These are phyloP conservation scores for Thelonectria rubi DNA, from an alignment of 2,329 filamentous ascomycete species.

Conservation along the genomic window DNA sequence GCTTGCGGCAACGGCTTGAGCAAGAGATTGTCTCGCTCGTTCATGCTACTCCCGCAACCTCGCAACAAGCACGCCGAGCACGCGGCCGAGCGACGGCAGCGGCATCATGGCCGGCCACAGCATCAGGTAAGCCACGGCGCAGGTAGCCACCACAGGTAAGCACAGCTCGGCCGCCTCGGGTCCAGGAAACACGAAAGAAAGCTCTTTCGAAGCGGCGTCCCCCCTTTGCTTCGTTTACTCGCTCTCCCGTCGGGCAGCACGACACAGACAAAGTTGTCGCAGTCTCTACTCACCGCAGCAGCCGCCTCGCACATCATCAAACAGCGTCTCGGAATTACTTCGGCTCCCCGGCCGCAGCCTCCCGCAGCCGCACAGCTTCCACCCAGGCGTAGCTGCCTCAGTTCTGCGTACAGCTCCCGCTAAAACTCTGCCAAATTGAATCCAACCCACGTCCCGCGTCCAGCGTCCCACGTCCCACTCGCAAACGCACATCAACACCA, in stretches of 20 bases:
- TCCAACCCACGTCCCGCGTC: constrained; percentile 40
- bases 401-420: constrained; percentile 38
- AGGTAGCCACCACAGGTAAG: too few relatives aligned
- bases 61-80: constrained; percentile 20
- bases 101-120: background rate
- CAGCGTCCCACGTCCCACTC: constrained; percentile 17
- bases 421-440: constrained; percentile 43
- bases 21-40: background rate
- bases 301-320: constrained; percentile 35
- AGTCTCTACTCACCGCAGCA: constrained; percentile 23
- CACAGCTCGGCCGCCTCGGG: constrained; percentile 26
- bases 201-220: constrained; percentile 21
- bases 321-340: constrained; percentile 40
- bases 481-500: constrained; percentile 33
- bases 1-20: constrained; percentile 20
- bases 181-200: constrained; percentile 35
- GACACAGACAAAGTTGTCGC: constrained; percentile 23
- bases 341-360: constrained; percentile 28
- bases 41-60: constrained; percentile 3
- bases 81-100: constrained; percentile 31
- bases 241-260: constrained; percentile 6
- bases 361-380: constrained; percentile 28
- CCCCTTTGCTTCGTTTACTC: background rate
- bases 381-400: constrained; percentile 26
- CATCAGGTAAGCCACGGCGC: constrained; percentile 29